Percentiles rank a stretch among this genome's conserved stretches.
These are phyloP conservation scores for Elaeis oleifera DNA, from an alignment of 202 grass and related monocot species.

Conservation along the genomic window DNA sequence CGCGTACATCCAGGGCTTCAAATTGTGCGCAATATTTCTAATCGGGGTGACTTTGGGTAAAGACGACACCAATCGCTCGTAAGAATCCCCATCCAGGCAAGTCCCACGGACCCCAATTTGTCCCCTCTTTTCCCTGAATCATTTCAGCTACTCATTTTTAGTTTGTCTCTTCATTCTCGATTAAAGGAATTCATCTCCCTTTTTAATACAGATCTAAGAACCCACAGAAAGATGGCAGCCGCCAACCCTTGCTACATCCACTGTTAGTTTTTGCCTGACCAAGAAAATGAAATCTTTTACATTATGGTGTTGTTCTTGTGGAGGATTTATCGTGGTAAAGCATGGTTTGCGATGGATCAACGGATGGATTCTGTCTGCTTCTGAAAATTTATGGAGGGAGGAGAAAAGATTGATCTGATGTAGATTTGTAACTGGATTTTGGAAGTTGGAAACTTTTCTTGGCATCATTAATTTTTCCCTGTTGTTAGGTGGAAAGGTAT, in stretches of 20 bases:
- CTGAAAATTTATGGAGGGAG: too few species aligned
- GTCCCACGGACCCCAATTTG: neutral
- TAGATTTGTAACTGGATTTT: too few species aligned
- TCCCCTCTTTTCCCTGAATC: neutral
- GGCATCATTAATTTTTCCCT: too few species aligned
- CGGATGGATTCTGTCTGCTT: too few species aligned
- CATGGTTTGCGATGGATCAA: too few species aligned
- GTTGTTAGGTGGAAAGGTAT: too few species aligned
- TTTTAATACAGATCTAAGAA: slow-evolving; percentile 26
- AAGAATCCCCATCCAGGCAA: slow-evolving; percentile 26
- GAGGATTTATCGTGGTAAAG: too few species aligned
- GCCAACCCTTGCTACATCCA: slow-evolving; percentile 91
- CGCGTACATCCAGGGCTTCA: too few species aligned
- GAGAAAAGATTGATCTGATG: too few species aligned
- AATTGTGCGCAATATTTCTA: too few species aligned
- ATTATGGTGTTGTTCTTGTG: too few species aligned
- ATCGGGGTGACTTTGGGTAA: slow-evolving; percentile 4
- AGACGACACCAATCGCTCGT: slow-evolving; percentile 13
- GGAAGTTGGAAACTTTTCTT: too few species aligned
- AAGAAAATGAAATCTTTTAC: neutral
- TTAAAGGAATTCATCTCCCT: neutral
- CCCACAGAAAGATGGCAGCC: slow-evolving; percentile 47
- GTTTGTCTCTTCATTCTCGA: neutral
- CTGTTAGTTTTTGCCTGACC: slow-evolving; percentile 37
- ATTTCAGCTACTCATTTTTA: slow-evolving; percentile 3